Conservation (phyloP, 139 green algal genomes). For the Micractinium sp. region DNA sequence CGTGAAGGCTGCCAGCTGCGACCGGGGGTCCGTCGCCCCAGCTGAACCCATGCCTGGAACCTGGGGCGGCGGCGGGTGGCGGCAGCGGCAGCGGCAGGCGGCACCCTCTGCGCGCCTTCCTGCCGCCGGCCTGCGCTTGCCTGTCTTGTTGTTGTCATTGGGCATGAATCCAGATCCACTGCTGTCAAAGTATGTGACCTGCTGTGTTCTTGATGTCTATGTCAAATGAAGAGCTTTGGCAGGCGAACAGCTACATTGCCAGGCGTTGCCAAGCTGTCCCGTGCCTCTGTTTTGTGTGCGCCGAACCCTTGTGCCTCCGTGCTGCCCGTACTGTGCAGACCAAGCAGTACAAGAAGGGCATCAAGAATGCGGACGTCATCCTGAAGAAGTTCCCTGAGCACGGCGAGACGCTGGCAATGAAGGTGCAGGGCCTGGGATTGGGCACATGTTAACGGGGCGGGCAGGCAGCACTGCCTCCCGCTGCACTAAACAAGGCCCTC, state of each 20-base stretch:
- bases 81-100: neutral
- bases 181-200: too few species aligned
- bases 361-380: slow-evolving; percentile 94
- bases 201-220: too few species aligned
- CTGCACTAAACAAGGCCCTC: neutral
- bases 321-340: slow-evolving; percentile 33
- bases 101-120: neutral
- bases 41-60: neutral
- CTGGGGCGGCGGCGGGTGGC: too few species aligned
- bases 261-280: neutral
- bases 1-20: neutral
- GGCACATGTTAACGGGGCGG: too few species aligned
- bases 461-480: neutral
- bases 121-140: neutral
- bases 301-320: neutral
- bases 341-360: slow-evolving; percentile 98
- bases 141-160: neutral
- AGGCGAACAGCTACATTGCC: too few species aligned
- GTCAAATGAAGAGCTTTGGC: too few species aligned
- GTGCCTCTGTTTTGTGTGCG: neutral
- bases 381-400: slow-evolving; percentile 97
- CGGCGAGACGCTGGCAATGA: slow-evolving; percentile 98
- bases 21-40: neutral
- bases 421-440: slow-evolving; percentile 45
- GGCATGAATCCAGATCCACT: too few species aligned